Conservation (phyloP, 2,329 filamentous ascomycete species). For the Sclerotinia minor region DNA sequence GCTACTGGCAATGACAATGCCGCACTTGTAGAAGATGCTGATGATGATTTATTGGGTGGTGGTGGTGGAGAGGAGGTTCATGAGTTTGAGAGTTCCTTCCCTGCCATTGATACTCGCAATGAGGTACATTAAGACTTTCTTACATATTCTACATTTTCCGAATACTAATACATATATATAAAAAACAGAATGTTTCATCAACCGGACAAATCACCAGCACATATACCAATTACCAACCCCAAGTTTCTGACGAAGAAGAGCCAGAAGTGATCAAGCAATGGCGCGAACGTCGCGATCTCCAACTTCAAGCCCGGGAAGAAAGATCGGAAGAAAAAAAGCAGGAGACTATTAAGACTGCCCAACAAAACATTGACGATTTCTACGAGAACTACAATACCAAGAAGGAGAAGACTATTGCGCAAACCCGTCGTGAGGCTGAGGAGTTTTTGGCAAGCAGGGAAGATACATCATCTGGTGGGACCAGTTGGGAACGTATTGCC, state of each 20-base stretch:
- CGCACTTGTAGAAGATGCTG: conserved; percentile 62
- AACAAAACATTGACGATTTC: conserved; percentile 95
- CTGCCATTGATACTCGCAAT: conserved; percentile 68
- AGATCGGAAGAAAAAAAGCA: conserved; percentile 79
- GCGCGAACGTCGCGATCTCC: conserved; percentile 84
- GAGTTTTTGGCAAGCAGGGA: conserved; percentile 86
- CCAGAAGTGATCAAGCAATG: conserved; percentile 87
- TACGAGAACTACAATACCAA: conserved; percentile 99
- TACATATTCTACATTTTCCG: conserved; percentile 10
- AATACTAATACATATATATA: not conserved
- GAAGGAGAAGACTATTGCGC: conserved; percentile 87
- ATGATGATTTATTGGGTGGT: conserved; percentile 69
- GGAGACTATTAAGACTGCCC: conserved; percentile 84
- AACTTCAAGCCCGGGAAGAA: conserved; percentile 80
- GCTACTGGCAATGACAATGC: conserved; percentile 70
- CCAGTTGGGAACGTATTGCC: conserved; percentile 96
- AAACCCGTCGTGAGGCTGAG: conserved; percentile 89
- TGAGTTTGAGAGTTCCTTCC: conserved; percentile 85
- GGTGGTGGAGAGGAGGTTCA: conserved; percentile 44
- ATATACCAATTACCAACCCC: conserved; percentile 36
- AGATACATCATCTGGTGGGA: conserved; percentile 90
- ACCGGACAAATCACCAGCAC: conserved; percentile 79
- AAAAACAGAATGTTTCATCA: conserved; percentile 65
- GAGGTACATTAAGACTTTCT: conserved; percentile 54
- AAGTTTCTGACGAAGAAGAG: conserved; percentile 70